phyloP scores from a whole-genome alignment of 192 early-diverging fungal genomes.

The Piromyces finnis region DNA sequence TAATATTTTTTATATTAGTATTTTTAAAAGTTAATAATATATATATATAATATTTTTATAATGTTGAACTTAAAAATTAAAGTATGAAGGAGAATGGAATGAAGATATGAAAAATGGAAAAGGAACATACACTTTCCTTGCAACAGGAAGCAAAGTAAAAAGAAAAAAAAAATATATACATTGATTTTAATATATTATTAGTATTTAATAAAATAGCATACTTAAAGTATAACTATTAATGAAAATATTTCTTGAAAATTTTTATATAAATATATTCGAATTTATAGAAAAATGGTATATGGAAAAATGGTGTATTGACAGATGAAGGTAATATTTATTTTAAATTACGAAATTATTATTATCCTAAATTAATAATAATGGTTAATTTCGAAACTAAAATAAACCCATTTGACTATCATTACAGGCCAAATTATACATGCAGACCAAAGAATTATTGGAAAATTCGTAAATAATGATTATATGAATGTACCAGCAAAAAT shows the following conservation, averaged over 20 bases:
- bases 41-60: too few species aligned
- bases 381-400: too few species aligned
- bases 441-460: constrained; percentile 23
- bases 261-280: too few species aligned
- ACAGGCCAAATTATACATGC: constrained; percentile 23
- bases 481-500: neutral
- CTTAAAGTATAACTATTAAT: too few species aligned
- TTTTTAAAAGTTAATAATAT: too few species aligned
- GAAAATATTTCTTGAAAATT: too few species aligned
- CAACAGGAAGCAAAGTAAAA: constrained; percentile 24
- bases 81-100: constrained; percentile 26
- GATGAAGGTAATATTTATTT: constrained; percentile 8
- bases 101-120: constrained; percentile 30
- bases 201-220: too few species aligned
- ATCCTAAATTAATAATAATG: too few species aligned
- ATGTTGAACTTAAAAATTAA: neutral
- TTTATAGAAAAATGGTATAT: constrained; percentile 16
- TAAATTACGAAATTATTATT: too few species aligned
- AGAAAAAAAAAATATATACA: neutral
- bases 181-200: too few species aligned
- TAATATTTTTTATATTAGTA: too few species aligned
- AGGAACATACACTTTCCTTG: constrained; percentile 16
- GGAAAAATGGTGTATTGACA: constrained; percentile 15
- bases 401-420: too few species aligned
- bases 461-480: constrained; percentile 6